Percentiles rank a stretch among this genome's conserved stretches.
Evolutionary conservation across 306 rosid genomes (phyloP).

Genomic region (Trifolium dubium): DNA sequence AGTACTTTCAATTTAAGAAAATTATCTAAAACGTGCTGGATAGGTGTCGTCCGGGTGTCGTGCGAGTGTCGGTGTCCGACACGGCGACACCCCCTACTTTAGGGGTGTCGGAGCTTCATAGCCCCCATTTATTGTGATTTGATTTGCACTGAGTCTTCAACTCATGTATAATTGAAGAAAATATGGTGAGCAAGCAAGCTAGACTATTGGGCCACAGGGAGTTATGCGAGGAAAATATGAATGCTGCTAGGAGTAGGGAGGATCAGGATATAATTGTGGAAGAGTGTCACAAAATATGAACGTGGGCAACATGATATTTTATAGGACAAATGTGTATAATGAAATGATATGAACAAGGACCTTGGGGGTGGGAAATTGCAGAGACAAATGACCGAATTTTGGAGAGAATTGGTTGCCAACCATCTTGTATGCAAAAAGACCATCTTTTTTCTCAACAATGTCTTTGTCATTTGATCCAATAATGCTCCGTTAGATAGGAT

Average conservation of each 20-base stretch:
- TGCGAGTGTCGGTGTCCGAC: too few species aligned
- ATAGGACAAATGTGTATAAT: conserved; percentile 14
- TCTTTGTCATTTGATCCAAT: background rate
- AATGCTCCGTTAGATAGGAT: background rate
- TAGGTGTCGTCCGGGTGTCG: too few species aligned
- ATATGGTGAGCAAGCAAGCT: background rate
- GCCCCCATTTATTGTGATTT: conserved; percentile 11
- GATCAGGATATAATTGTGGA: conserved; percentile 7
- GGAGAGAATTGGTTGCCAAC: conserved; percentile 1
- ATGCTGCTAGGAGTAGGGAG: background rate
- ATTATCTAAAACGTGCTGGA: too few species aligned
- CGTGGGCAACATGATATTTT: conserved; percentile 2
- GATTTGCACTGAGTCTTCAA: conserved; percentile 12
- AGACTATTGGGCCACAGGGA: background rate
- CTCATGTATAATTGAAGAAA: conserved; percentile 9
- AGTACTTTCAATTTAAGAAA: too few species aligned
- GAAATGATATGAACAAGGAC: conserved; percentile 10
- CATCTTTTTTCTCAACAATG: background rate
- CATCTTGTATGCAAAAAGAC: background rate
- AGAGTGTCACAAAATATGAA: conserved; percentile 2
- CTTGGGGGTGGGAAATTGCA: background rate
- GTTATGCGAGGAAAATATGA: background rate
- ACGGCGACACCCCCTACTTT: too few species aligned
- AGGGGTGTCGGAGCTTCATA: too few species aligned
- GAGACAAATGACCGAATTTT: background rate